These are phyloP conservation scores for Cucumis variabilis DNA, from an alignment of 331 rosid species.

Conservation along the genomic window DNA sequence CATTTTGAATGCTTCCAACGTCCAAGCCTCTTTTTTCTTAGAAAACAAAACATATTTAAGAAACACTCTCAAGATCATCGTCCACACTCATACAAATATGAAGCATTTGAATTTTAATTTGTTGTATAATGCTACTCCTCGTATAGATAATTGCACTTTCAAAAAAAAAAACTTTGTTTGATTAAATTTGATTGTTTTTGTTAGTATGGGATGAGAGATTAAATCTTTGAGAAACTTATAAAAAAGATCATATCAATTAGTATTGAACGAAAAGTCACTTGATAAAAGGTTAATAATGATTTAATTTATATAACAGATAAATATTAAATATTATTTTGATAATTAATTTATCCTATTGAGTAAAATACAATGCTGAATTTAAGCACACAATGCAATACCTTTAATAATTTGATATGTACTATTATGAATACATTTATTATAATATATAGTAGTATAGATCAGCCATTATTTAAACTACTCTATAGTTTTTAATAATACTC, in stretches of 20 bases:
- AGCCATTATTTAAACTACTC: background rate
- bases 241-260: no score
- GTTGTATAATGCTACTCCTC: background rate
- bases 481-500: background rate
- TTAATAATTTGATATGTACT: background rate
- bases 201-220: no score
- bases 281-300: background rate
- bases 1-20: no score
- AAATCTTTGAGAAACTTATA: no score
- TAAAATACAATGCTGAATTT: background rate
- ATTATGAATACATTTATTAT: background rate
- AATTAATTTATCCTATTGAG: background rate
- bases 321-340: background rate
- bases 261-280: no score
- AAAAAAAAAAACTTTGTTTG: no score
- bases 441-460: background rate
- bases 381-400: background rate
- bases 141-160: background rate
- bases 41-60: no score
- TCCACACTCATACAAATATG: background rate
- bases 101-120: background rate
- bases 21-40: no score
- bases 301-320: background rate
- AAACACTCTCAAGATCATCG: background rate
- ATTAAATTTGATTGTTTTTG: no score